Conservation (phyloP, 2,329 filamentous ascomycete species). For the Exophiala viscosa region DNA sequence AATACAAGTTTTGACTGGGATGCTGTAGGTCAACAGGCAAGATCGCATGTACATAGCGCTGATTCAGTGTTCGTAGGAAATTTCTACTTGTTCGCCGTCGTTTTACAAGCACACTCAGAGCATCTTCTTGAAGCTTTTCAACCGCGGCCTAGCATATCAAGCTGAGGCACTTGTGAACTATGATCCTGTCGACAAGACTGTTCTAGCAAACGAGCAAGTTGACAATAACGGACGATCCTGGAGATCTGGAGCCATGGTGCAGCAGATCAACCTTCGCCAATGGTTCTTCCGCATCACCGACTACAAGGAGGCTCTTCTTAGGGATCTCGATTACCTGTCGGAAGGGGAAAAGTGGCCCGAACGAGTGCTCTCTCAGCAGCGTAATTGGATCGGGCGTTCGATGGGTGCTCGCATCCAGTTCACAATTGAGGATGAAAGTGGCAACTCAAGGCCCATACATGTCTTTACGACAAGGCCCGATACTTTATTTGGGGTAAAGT, state of each 20-base stretch:
- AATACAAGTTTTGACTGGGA: constrained; percentile 83
- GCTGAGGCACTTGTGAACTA: constrained; percentile 83
- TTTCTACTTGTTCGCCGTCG: constrained; percentile 75
- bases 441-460: constrained; percentile 40
- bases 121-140: constrained; percentile 73
- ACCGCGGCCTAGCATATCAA: constrained; percentile 75
- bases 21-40: constrained; percentile 54
- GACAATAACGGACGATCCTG: constrained; percentile 79
- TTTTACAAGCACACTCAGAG: constrained; percentile 90
- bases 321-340: constrained; percentile 65
- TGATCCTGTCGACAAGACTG: constrained; percentile 83
- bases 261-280: constrained; percentile 85
- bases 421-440: constrained; percentile 44
- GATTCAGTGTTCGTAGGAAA: constrained; percentile 55
- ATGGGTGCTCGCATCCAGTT: constrained; percentile 70
- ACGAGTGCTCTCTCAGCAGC: constrained; percentile 76
- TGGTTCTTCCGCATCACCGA: constrained; percentile 86
- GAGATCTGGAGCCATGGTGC: constrained; percentile 82
- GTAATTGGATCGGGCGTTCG: constrained; percentile 83
- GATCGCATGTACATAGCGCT: constrained; percentile 28
- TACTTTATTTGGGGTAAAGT: constrained; percentile 83
- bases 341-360: constrained; percentile 72
- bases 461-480: constrained; percentile 84
- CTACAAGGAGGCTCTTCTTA: constrained; percentile 68
- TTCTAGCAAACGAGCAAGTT: constrained; percentile 78